A percentile compares a stretch with the other conserved stretches of the same genome.
Evolutionary conservation across 257 asterid genomes (phyloP).

Genomic region (Scutellaria baicalensis): DNA sequence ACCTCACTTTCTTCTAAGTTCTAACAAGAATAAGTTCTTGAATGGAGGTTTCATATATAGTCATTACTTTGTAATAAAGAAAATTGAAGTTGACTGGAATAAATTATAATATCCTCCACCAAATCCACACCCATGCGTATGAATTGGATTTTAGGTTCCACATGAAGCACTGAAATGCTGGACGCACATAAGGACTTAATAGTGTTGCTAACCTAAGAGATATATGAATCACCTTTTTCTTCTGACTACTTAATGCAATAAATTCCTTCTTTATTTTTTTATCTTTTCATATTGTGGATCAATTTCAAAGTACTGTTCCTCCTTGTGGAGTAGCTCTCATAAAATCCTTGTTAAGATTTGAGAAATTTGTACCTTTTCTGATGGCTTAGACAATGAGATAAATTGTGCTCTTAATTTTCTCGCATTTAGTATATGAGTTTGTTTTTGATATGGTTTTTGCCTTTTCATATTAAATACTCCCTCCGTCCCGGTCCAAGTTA

Average conservation of each 20-base stretch:
- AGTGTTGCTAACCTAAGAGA: background rate
- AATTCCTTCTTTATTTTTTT: too few relatives aligned
- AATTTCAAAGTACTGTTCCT: background rate
- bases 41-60: background rate
- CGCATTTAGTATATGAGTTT: background rate
- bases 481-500: too few relatives aligned
- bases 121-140: background rate
- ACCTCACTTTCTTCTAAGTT: background rate
- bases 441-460: background rate
- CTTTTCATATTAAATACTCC: too few relatives aligned
- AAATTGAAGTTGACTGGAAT: background rate
- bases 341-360: background rate
- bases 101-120: too few relatives aligned
- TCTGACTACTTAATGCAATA: background rate
- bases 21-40: background rate
- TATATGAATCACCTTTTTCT: background rate
- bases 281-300: background rate
- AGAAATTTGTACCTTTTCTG: conserved; percentile 1
- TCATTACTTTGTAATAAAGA: background rate
- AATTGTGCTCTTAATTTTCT: background rate
- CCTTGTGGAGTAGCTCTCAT: background rate
- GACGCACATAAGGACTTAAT: background rate
- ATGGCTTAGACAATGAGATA: background rate
- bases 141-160: background rate
- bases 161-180: background rate